Evolutionary conservation across 2,329 filamentous ascomycete species (phyloP), one percentile per base, ranked within the genome.

Genomic region (Ophiocordyceps polyrhachis-furcata): DNA sequence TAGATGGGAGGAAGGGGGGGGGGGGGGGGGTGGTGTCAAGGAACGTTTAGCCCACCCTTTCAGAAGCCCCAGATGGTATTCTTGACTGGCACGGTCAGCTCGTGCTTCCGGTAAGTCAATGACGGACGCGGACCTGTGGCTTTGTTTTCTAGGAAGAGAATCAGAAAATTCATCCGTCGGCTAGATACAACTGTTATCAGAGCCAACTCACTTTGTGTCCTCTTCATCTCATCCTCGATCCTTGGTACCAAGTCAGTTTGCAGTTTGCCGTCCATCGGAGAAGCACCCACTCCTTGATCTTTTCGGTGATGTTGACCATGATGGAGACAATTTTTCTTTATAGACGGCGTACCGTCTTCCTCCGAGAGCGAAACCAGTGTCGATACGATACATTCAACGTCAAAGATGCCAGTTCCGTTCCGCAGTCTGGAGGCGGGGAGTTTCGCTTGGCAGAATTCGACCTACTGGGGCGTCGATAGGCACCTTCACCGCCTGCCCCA

Each of bases 251-350:
- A 8, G 46, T 58, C 50, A 59, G 55, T 50, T 50, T 40, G 45
- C 44, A 44, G 46, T 40, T 19, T 17, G 21, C 25, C 19, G n/a
- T 13, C 19, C 2, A 14, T 5, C 11, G 8, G 41, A 29, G 17
- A 19, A 28, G 19, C 41, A 61, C 80, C 58, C 66, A 94, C 89
- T 96, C 91, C 74, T 98, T 98, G 70, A 98, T 98, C 75, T 94
- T 96, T 46, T 98, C 93, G 52, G 91, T 96, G 53, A 98, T 98
- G 70, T 96, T 96, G 65, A 96, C 91, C 91, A 98, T 98, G 57
- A 74, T 64, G 46, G 50, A 51, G 49, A 46, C 12, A 5, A 49
- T 49, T 56, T 49, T 56, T 56, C 15, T 56, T 58, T 58, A 54
- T 47, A 56, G 52, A 55, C 53, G 55, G 57, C 23, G 40, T 50